phyloP scores from a whole-genome alignment of 192 early-diverging fungal species.

The Glomus cerebriforme region DNA sequence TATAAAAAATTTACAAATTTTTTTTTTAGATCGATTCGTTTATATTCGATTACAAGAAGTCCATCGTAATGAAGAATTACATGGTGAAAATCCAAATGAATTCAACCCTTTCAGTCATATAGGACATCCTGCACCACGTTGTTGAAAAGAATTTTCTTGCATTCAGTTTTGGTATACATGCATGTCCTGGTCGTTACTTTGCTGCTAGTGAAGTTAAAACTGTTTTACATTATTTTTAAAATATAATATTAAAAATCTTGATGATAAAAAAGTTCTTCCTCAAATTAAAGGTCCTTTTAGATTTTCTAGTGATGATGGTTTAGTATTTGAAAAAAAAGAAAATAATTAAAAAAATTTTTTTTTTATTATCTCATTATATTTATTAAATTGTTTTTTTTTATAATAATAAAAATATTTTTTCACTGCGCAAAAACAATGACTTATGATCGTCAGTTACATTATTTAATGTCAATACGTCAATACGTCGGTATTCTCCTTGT shows the following conservation, averaged over 20 bases:
- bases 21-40: no score
- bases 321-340: not conserved
- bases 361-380: no score
- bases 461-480: no score
- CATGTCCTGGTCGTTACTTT: slow-evolving; percentile 11
- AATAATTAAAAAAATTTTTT: no score
- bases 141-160: not conserved
- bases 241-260: not conserved
- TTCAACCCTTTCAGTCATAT: not conserved
- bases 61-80: not conserved
- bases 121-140: not conserved
- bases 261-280: not conserved
- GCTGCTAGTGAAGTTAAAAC: not conserved
- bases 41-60: not conserved
- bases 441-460: no score
- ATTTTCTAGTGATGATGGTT: not conserved
- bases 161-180: slow-evolving; percentile 5
- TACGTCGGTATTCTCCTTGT: no score
- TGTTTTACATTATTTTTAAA: not conserved
- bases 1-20: not conserved
- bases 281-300: not conserved
- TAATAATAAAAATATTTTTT: no score
- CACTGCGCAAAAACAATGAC: no score
- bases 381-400: no score
- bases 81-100: not conserved